These are phyloP conservation scores for Sindora glabra DNA, from an alignment of 306 rosid species.

Conservation along the genomic window DNA sequence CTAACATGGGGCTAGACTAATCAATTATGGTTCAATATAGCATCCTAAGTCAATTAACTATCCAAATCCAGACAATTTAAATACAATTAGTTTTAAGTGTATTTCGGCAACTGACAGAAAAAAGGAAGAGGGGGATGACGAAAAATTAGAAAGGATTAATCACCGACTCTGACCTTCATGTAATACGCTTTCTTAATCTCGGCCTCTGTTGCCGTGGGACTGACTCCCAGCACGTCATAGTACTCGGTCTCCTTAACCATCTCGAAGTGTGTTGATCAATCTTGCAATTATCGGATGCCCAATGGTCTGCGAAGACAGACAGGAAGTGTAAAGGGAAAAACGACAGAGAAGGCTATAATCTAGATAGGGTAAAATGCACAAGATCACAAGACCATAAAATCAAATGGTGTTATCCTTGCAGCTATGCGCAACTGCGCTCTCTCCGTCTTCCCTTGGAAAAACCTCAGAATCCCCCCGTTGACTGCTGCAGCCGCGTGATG, in stretches of 20 bases:
- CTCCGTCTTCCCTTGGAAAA: neutral
- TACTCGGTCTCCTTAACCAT: slow-evolving; percentile 98
- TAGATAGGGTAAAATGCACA: neutral
- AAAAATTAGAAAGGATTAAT: neutral
- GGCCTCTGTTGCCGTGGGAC: slow-evolving; percentile 77
- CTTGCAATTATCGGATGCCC: neutral
- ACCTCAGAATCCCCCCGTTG: neutral
- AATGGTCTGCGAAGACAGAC: neutral
- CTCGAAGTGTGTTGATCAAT: slow-evolving; percentile 14
- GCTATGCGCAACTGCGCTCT: neutral
- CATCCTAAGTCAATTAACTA: neutral
- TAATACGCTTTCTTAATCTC: slow-evolving; percentile 98
- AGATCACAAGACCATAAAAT: no score
- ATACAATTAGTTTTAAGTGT: neutral
- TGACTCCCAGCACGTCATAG: slow-evolving; percentile 88
- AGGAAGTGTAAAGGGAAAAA: neutral
- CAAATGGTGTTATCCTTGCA: neutral
- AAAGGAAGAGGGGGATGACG: neutral
- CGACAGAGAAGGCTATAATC: neutral
- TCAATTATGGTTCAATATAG: neutral
- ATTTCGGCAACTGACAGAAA: neutral
- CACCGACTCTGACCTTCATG: slow-evolving; percentile 52
- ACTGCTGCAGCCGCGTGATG: slow-evolving; percentile 9
- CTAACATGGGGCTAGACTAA: neutral
- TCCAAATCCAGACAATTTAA: neutral